phyloP scores from a whole-genome alignment of 2,329 filamentous ascomycete species.

The Fusarium subtropicale region DNA sequence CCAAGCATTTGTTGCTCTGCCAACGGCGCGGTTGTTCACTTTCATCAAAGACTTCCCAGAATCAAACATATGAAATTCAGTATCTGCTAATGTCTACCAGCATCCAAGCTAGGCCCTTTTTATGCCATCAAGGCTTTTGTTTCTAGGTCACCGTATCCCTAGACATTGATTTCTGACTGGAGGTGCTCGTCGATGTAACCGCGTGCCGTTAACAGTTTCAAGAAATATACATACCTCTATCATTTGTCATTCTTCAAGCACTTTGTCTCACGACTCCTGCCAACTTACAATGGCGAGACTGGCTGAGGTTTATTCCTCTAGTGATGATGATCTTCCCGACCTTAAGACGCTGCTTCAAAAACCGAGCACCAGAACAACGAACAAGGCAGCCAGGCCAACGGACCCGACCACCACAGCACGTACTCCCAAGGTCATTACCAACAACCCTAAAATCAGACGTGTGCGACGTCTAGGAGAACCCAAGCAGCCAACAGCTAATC shows the following conservation, averaged over 20 bases:
- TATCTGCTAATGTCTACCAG: not conserved
- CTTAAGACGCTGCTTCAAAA: slow-evolving; percentile 49
- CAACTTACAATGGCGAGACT: slow-evolving; percentile 47
- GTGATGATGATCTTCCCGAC: slow-evolving; percentile 59
- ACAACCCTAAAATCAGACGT: slow-evolving; percentile 46
- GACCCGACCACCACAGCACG: slow-evolving; percentile 33
- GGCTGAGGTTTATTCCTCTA: slow-evolving; percentile 48
- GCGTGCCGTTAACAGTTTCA: slow-evolving; percentile 14
- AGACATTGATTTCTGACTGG: slow-evolving; percentile 14
- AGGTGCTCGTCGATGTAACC: slow-evolving; percentile 7
- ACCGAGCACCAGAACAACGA: slow-evolving; percentile 32
- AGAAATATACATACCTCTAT: not conserved
- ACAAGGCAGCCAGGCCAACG: slow-evolving; percentile 11
- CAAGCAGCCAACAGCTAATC: slow-evolving; percentile 44
- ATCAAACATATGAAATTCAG: slow-evolving; percentile 22
- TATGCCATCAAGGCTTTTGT: slow-evolving; percentile 2
- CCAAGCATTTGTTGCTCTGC: slow-evolving; percentile 28
- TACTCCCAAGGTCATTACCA: slow-evolving; percentile 42
- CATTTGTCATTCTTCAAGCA: slow-evolving; percentile 5
- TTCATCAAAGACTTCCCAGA: slow-evolving; percentile 1
- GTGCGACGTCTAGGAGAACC: slow-evolving; percentile 49
- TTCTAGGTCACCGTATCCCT: slow-evolving; percentile 18
- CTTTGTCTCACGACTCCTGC: not conserved
- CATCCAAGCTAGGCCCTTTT: slow-evolving; percentile 14
- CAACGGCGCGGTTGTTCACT: slow-evolving; percentile 13